A percentile compares a stretch with the other conserved stretches of the same genome.
Conservation (phyloP, 306 rosid species). For the Cucurbita maxima region DNA sequence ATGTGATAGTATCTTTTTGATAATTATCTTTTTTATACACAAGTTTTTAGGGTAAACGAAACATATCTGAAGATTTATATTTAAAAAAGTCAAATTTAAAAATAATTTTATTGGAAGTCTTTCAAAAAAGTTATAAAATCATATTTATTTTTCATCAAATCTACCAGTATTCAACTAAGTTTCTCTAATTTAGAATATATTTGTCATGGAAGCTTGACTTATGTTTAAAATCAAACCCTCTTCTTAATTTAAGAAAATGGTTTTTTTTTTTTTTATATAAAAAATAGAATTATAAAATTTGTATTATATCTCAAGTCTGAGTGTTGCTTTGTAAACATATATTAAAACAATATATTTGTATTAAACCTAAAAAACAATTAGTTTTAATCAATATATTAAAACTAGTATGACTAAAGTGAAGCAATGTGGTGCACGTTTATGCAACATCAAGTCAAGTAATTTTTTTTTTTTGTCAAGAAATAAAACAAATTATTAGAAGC, state of each 20-base stretch:
- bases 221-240: not conserved
- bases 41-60: no score
- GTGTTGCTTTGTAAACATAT: not conserved
- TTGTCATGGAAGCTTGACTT: not conserved
- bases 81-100: not conserved
- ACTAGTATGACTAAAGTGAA: not conserved
- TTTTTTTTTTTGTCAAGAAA: no score
- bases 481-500: no score
- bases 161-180: not conserved
- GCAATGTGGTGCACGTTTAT: slow-evolving; percentile 4
- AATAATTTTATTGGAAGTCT: not conserved
- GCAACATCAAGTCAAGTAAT: not conserved
- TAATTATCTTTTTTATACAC: no score
- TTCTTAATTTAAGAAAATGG: not conserved
- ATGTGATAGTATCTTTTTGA: no score
- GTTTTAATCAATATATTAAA: not conserved
- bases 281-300: not conserved
- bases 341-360: not conserved
- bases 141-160: not conserved
- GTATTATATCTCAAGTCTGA: not conserved
- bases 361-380: not conserved
- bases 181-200: not conserved
- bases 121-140: no score
- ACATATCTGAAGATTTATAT: not conserved
- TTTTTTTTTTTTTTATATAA: not conserved